phyloP scores from a whole-genome alignment of 345 rosid genomes.

The Combretum micranthum region DNA sequence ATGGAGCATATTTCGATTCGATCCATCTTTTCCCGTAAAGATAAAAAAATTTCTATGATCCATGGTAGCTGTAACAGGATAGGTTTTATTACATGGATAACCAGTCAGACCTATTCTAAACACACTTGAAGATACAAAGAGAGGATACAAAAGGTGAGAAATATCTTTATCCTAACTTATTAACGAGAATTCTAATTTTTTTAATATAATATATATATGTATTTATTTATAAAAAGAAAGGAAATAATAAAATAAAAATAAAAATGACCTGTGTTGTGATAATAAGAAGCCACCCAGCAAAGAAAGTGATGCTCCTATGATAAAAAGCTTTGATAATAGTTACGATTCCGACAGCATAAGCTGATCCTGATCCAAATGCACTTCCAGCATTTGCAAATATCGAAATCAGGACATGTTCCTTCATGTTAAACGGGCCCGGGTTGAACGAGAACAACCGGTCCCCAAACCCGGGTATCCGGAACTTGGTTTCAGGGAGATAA shows the following conservation, averaged over 20 bases:
- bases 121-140: neutral
- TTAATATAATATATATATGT: too few relatives aligned
- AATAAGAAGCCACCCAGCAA: slow-evolving; percentile 12
- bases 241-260: neutral
- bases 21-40: too few relatives aligned
- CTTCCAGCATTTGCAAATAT: slow-evolving; percentile 19
- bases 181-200: too few relatives aligned
- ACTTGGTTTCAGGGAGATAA: slow-evolving; percentile 3
- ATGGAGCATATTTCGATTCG: too few relatives aligned
- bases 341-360: slow-evolving; percentile 14
- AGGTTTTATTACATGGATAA: too few relatives aligned
- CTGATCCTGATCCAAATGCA: slow-evolving; percentile 9
- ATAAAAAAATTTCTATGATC: too few relatives aligned
- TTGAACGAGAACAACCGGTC: slow-evolving; percentile 9
- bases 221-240: neutral
- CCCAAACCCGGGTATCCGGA: slow-evolving; percentile 10
- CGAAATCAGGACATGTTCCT: slow-evolving; percentile 16
- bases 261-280: slow-evolving; percentile 13
- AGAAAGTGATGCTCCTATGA: slow-evolving; percentile 15
- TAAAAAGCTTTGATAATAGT: slow-evolving; percentile 19
- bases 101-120: neutral
- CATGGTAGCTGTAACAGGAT: too few relatives aligned
- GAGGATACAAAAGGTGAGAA: neutral
- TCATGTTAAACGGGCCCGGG: slow-evolving; percentile 17
- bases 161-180: too few relatives aligned